A percentile compares a stretch with the other conserved stretches of the same genome.
phyloP scores from a whole-genome alignment of 2,329 filamentous ascomycete genomes.

The Septoria linicola region DNA sequence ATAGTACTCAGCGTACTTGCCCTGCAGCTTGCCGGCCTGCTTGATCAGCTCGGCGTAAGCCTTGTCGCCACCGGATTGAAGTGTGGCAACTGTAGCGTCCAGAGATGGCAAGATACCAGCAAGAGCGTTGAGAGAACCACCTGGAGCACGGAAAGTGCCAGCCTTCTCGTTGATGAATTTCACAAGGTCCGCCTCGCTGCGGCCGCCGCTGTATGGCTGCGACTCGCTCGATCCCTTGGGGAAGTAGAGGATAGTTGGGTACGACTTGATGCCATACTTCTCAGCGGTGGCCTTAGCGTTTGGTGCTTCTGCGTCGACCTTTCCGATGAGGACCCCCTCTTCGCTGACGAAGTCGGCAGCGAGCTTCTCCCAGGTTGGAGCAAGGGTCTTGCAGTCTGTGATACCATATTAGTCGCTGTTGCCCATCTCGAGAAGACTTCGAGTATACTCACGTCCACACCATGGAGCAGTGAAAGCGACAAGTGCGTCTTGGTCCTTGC shows the following conservation, averaged over 20 bases:
- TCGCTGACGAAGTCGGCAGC: constrained; percentile 80
- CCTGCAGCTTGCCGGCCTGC: constrained; percentile 65
- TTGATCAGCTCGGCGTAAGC: constrained; percentile 71
- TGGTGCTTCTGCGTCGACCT: constrained; percentile 89
- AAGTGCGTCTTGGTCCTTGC: constrained; percentile 81
- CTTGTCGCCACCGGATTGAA: constrained; percentile 58
- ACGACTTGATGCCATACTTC: constrained; percentile 76
- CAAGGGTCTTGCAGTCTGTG: constrained; percentile 92
- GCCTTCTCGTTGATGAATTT: constrained; percentile 84
- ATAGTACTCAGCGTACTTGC: constrained; percentile 82
- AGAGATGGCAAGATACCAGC: constrained; percentile 82
- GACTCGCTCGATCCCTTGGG: constrained; percentile 74
- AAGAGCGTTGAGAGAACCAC: constrained; percentile 72
- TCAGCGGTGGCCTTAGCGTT: constrained; percentile 76
- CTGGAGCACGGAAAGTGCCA: constrained; percentile 78
- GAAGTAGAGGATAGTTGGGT: constrained; percentile 99
- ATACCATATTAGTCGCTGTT: constrained; percentile 9
- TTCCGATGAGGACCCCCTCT: constrained; percentile 78
- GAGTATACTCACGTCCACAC: constrained; percentile 82
- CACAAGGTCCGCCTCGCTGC: constrained; percentile 73
- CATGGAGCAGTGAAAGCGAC: constrained; percentile 97
- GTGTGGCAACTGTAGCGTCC: constrained; percentile 74
- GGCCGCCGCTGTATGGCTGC: constrained; percentile 71
- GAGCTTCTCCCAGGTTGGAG: constrained; percentile 84
- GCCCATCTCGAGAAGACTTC: constrained; percentile 1